Base-by-base conservation (phyloP, 2,329 filamentous ascomycete species). In the Alternaria longipes region DNA sequence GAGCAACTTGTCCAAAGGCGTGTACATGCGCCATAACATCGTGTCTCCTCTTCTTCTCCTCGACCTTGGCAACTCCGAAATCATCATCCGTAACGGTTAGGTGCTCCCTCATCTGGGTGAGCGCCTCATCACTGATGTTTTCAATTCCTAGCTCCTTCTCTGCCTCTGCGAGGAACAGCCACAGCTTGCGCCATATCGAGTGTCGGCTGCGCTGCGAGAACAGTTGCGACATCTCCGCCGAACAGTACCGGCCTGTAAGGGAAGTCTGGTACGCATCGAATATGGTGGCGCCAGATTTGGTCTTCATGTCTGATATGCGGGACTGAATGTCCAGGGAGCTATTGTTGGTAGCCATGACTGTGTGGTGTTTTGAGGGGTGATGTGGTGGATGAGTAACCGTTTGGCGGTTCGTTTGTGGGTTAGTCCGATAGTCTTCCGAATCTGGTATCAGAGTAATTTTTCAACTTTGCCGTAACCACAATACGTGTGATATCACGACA, bases 131-230 rank as follows among this genome's bases (percentile, higher is more conserved):
- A 14, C 87, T 89, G 75, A 97, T 94, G 4, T 46, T 66, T 8
- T 86, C 82, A 47, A 97, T 86, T 3, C 93, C 93, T 2, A 97
- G 86, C 78, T 94, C 90, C 78, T 89, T 89, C 83, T 97, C 90
- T 9, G 86, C 84, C 83, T 97, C 90, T 24, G 93, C 93, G 11
- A 97, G 90, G 81, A 86, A 89, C 45, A 94, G 83, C 94, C 94
- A 97, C 18, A 97, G 87, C 77, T 91, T 86, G 66, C 93, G 88
- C 93, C 93, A 96, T 56, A 89, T 93, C 42, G 87, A 89, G 78
- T 89, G 88, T 30, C 93, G 86, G 55, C 88, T 90, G 44, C 92
- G 87, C 60, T 90, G 87, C 69, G 89, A 90, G 84, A 97, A 97
- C 63, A 97, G 87, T 66, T 86, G 85, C 71, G 89, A 78, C 78